A percentile compares a stretch with the other conserved stretches of the same genome.
Conservation (phyloP, 305 asterid genomes). For the Solanum hybrid region DNA sequence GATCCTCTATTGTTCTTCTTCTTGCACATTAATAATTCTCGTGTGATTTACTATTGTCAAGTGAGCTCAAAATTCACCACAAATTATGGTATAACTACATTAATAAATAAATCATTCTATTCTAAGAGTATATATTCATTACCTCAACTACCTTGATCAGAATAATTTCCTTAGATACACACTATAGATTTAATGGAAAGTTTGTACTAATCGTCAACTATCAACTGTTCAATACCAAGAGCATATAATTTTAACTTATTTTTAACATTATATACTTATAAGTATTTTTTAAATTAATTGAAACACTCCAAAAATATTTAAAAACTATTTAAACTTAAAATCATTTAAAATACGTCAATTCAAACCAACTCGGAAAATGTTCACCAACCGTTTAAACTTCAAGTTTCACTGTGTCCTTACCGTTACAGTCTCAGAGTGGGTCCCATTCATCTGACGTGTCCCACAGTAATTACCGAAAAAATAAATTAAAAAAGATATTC, state of each 20-base stretch:
- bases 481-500: not conserved
- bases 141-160: not conserved
- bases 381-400: not conserved
- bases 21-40: not conserved
- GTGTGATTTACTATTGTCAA: not conserved
- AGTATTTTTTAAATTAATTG: no score
- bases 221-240: not conserved
- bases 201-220: not conserved
- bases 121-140: no score
- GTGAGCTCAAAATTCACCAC: not conserved
- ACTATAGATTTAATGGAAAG: not conserved
- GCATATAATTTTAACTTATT: not conserved
- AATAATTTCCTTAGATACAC: not conserved
- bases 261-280: not conserved
- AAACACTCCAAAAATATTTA: not conserved
- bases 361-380: not conserved
- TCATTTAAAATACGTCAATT: no score
- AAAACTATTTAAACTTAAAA: no score
- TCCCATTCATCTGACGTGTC: not conserved
- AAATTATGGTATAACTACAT: no score
- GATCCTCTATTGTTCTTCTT: not conserved
- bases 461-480: not conserved
- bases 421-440: not conserved
- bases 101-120: no score
- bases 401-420: not conserved